Evolutionary conservation across 2,329 filamentous ascomycete species (phyloP).

Genomic region (Lecanosticta acicola): DNA sequence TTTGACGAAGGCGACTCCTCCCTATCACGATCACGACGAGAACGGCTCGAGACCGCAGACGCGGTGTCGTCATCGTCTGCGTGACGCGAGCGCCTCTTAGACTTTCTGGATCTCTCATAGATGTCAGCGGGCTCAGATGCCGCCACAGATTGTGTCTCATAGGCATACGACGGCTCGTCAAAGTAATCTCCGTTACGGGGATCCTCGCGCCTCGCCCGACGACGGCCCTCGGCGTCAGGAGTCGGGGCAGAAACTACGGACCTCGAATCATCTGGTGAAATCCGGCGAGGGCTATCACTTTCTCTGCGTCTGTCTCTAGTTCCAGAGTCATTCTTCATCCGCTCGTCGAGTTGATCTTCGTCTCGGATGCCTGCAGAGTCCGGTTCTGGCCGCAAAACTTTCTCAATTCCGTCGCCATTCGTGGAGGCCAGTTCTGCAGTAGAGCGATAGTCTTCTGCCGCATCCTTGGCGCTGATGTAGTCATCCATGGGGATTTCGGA

Average conservation of each 20-base stretch:
- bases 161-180: slow-evolving; percentile 32
- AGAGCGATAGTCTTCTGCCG: slow-evolving; percentile 3
- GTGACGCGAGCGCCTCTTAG: slow-evolving; percentile 24
- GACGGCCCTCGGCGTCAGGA: slow-evolving; percentile 31
- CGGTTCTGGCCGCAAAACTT: neutral
- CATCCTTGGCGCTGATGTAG: slow-evolving; percentile 31
- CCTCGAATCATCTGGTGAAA: slow-evolving; percentile 22
- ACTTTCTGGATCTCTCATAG: slow-evolving; percentile 35
- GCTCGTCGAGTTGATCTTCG: neutral
- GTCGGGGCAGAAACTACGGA: slow-evolving; percentile 26
- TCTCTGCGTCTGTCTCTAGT: neutral
- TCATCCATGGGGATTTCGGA: slow-evolving; percentile 43
- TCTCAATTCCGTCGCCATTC: slow-evolving; percentile 4
- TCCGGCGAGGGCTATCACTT: slow-evolving; percentile 17
- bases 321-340: neutral
- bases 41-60: slow-evolving; percentile 38
- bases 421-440: neutral
- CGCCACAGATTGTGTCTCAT: slow-evolving; percentile 38
- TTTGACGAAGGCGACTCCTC: slow-evolving; percentile 33
- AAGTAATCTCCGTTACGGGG: slow-evolving; percentile 27
- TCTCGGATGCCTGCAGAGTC: neutral
- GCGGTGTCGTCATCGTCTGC: slow-evolving; percentile 38
- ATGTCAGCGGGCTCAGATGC: slow-evolving; percentile 38
- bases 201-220: slow-evolving; percentile 28
- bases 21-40: slow-evolving; percentile 33